Evolutionary conservation across 208 protist species (phyloP), one percentile per base, ranked within the genome.

Genomic region (Strigomonas galati): DNA sequence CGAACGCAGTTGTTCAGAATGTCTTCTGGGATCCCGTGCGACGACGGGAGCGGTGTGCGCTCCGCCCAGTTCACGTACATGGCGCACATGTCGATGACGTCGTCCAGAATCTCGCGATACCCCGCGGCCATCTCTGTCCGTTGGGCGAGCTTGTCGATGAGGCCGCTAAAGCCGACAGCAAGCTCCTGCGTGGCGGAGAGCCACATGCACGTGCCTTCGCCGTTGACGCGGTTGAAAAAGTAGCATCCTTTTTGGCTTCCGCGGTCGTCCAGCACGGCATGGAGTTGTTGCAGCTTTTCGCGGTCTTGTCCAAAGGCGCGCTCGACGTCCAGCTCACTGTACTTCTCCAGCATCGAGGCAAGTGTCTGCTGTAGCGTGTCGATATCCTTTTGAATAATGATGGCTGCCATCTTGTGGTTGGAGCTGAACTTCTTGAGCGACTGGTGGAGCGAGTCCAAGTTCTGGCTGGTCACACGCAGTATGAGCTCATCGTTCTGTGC

Each of bases 51-150:
- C 2, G 60, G 7, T 19, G 49, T 66, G 28, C 70, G 24, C 51
- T 85, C 78, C 12, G 85, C 71, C 88, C 88, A 94, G 69, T 87
- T 90, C 17, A 90, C 72, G 59, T 90, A 94, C 63, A 81, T 79
- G 55, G 78, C 81, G 51, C 83, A 85, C 28, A 88, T 37, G 60
- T 90, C 85, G 9, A 84, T 81, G n/a, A 82, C 78, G 30, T 84
- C 79, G 65, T 83, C 79, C n/a, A 78, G 52, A 4, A 93, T 17
- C 21, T 79, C 72, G 21, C 82, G 87, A 23, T 74, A 72, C 27
- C 75, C 71, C 10, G 74, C 46, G 14, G 72, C 75, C 35, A 61
- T 40, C 7, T 74, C 67, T 30, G 76, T 82, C 65, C 80, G 78
- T 57, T 82, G 78, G 26, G 63, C 64, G 1, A 79, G 51, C 51